Base-by-base conservation (phyloP, 768 basidiomycete species). In the Brasilioporus rufonigricans region DNA sequence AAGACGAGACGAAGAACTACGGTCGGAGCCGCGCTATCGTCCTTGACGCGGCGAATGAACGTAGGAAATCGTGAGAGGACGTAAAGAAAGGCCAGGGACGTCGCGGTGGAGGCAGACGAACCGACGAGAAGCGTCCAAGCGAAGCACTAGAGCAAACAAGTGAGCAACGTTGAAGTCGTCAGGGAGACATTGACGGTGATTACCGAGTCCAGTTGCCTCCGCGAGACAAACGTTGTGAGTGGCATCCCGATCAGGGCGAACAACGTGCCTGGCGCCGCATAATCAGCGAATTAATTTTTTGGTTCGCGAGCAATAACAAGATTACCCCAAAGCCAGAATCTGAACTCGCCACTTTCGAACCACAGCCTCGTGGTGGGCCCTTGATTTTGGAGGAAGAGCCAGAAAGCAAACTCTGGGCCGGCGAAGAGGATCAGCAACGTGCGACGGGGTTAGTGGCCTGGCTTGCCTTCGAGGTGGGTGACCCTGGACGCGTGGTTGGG, bases 311-410 rank as follows among this genome's bases (percentile, higher is more conserved):
- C 6, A 33, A 51, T 11, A 1, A 52, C 18, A 43, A 29, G 18
- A 71, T n/a, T 65, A 89, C 89, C 85, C 43, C 82, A 65, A 52
- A 78, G 83, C 91, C 91, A 93, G 18, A 81, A 65, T 41, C 78
- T 77, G 67, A 85, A 92, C 69, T 93, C 89, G 81, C 83, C 84
- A 65, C 89, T 89, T 23, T 81, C 74, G 68, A 92, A 92, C 91
- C 91, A 93, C 31, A 82, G 76, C 4, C 84, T 81, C 63, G 84
- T 81, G 41, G 76, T 72, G 0, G 86, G 86, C 4, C 86, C 86
- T 71, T 91, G 90, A 58, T 90, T 81, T 29, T 91, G 77, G 21
- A 93, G 78, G 68, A 92, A 93, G 27, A 92, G 64, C 91, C 91
- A 93, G 64, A 91, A 92, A 0, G 84, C 76, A 14, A 92, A 77